Base-by-base conservation (phyloP, 2,329 filamentous ascomycete genomes). In the Ophiostoma ulmi region DNA sequence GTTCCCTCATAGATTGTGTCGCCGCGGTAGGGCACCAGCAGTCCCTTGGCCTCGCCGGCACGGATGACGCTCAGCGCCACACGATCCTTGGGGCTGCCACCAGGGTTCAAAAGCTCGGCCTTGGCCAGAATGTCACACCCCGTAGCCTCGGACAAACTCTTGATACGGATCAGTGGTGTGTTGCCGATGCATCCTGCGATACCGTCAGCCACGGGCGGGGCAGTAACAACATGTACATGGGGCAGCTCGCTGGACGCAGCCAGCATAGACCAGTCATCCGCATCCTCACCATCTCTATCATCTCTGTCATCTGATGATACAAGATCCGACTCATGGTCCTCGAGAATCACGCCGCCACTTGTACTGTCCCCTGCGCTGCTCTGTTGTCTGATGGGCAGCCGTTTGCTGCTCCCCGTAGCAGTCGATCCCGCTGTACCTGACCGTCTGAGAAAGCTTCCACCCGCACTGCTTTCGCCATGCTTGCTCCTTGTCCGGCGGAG, bases 1-100 rank as follows among this genome's bases (percentile, higher is more conserved):
- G 95, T 99, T 74, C 95, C 95, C 82, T 99, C 95, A 80, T 98
- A 99, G 76, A 99, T 93, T 63, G 92, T 96, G 79, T 99, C 95
- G 73, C 94, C 94, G 31, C 91, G 89, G 75, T 91, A 84, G 0
- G 95, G 94, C 0, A 85, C 86, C 65, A 99, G 81, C 22, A 94
- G 83, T 1, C 93, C 93, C 67, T 86, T 81, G 73, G 87, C 85
- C 83, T 99, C 95, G 63, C 94, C 95, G 79, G 89, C 81, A 64
- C 88, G 82, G 78, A 99, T 97, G 84, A 98, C 96, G 80, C 87
- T 91, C 52, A 98, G 85, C 1, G 95, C 95, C 17, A 99, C 95
- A 69, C 95, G 88, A 80, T 99, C 95, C 80, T 99, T 99, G 58
- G 95, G 94, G 75, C 91, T 95, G 76, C 92, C 92, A 20, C 95